Evolutionary conservation across 768 basidiomycete genomes (phyloP).

Genomic region (Russula virescens): DNA sequence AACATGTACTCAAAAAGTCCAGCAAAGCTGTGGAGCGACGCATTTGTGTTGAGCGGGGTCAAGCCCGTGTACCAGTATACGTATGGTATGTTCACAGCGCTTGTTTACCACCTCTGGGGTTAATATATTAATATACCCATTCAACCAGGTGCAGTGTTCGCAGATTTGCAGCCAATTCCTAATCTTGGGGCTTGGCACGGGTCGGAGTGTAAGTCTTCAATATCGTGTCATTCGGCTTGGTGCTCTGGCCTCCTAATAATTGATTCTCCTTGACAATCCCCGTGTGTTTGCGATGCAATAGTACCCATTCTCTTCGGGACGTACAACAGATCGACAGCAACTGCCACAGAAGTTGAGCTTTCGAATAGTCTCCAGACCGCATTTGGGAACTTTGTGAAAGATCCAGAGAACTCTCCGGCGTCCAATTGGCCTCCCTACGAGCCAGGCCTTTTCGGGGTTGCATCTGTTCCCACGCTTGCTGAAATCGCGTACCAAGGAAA

Average conservation of each 20-base stretch:
- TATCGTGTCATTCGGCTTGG: no score
- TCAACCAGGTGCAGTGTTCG: slow-evolving; percentile 3
- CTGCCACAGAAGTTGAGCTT: slow-evolving; percentile 25
- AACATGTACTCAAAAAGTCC: background rate
- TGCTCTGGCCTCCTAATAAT: no score
- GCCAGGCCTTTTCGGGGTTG: background rate
- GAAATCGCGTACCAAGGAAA: slow-evolving; percentile 5
- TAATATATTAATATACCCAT: background rate
- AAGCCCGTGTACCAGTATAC: slow-evolving; percentile 10
- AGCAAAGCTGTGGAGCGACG: slow-evolving; percentile 8
- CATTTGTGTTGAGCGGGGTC: slow-evolving; percentile 3
- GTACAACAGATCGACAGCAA: slow-evolving; percentile 26
- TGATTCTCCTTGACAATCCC: no score
- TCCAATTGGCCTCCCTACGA: slow-evolving; percentile 2
- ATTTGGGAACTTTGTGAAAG: slow-evolving; percentile 13
- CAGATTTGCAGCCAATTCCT: background rate
- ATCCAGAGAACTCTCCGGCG: slow-evolving; percentile 2
- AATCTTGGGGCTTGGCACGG: background rate
- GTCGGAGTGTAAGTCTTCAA: slow-evolving; percentile 8
- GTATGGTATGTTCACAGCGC: background rate
- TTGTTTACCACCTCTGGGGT: no score
- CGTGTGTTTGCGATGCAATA: background rate
- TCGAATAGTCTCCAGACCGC: slow-evolving; percentile 25
- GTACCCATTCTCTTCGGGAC: slow-evolving; percentile 29
- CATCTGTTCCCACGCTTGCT: background rate